Conservation (phyloP, 2,329 filamentous ascomycete genomes). For the Ceratocystis harringtonii region DNA sequence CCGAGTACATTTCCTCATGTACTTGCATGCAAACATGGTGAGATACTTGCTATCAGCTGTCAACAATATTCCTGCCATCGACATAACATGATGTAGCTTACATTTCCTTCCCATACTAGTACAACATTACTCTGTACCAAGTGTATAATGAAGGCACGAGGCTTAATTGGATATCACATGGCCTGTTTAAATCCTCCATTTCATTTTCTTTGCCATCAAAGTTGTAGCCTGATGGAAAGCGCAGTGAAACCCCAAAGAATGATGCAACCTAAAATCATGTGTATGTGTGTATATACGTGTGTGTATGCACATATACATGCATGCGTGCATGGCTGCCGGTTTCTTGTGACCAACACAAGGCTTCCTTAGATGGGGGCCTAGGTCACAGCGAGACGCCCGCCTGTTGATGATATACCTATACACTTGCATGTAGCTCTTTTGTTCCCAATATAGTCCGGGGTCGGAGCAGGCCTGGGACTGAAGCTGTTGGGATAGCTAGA, state of each 20-base stretch:
- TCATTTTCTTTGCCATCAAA: background rate
- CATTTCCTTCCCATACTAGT: background rate
- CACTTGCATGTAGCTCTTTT: too few relatives aligned
- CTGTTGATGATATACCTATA: too few relatives aligned
- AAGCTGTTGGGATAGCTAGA: background rate
- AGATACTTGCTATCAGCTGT: background rate
- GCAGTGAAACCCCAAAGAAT: background rate
- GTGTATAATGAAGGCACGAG: background rate
- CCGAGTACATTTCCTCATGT: background rate
- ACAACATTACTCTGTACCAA: background rate
- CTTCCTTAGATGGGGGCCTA: background rate
- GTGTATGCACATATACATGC: background rate
- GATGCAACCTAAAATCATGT: conserved; percentile 2
- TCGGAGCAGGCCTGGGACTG: background rate
- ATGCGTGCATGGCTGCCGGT: background rate
- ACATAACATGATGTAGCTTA: background rate
- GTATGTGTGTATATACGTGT: background rate
- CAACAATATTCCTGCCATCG: background rate
- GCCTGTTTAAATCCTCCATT: background rate
- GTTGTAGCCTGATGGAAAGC: background rate
- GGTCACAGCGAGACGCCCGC: background rate
- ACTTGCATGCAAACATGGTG: background rate
- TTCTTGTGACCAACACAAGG: background rate
- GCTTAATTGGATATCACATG: background rate
- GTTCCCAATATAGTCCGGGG: background rate